Percentiles rank a stretch among this genome's conserved stretches.
Evolutionary conservation across 768 basidiomycete species (phyloP).

Genomic region (Terana coerulea): DNA sequence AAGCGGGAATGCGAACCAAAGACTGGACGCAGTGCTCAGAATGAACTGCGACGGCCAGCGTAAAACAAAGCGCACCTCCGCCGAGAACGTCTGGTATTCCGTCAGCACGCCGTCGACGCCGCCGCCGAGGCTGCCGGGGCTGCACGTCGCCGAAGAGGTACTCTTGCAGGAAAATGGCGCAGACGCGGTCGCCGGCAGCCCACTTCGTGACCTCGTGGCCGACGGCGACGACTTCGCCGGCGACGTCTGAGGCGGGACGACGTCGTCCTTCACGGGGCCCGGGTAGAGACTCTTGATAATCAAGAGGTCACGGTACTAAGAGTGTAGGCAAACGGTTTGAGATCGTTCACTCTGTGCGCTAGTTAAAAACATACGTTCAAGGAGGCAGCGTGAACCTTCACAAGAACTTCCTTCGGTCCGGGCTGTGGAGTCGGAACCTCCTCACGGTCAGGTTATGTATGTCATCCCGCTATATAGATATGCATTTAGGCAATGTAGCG

Average conservation of each 20-base stretch:
- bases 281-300: neutral
- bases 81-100: conserved; percentile 49
- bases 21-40: too few relatives aligned
- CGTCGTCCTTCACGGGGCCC: neutral
- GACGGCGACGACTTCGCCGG: conserved; percentile 52
- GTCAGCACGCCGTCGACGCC: conserved; percentile 49
- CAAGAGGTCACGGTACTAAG: conserved; percentile 34
- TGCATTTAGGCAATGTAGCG: neutral
- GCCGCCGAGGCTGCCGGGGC: conserved; percentile 42
- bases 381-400: conserved; percentile 55
- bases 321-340: too few relatives aligned
- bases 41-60: neutral
- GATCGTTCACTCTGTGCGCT: too few relatives aligned
- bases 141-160: conserved; percentile 46
- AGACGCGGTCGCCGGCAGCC: conserved; percentile 55
- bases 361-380: conserved; percentile 31
- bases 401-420: conserved; percentile 46
- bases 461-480: conserved; percentile 22
- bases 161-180: conserved; percentile 47
- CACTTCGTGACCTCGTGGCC: conserved; percentile 38
- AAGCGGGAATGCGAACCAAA: too few relatives aligned
- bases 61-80: conserved; percentile 29
- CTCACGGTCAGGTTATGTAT: conserved; percentile 27
- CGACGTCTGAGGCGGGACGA: conserved; percentile 43
- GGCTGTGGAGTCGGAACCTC: conserved; percentile 28